Conservation (phyloP, 2,329 filamentous ascomycete genomes). For the Orbilia brochopaga region DNA sequence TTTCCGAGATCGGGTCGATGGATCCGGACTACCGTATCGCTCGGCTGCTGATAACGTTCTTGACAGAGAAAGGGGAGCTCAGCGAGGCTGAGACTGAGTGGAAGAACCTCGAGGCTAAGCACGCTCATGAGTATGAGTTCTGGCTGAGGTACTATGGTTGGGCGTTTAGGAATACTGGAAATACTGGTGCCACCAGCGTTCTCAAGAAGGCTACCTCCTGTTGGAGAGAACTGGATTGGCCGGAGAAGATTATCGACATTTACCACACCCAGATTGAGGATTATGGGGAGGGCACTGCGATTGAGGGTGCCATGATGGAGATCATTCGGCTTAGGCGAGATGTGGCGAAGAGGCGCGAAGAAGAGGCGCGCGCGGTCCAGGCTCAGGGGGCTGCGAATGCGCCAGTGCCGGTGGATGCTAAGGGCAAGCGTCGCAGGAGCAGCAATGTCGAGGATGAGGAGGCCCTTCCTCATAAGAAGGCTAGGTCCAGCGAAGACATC, state of each 20-base stretch:
- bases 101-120: constrained; percentile 71
- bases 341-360: constrained; percentile 54
- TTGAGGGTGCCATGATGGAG: constrained; percentile 75
- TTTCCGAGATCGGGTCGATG: constrained; percentile 74
- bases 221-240: constrained; percentile 71
- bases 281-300: constrained; percentile 77
- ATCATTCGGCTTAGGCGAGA: constrained; percentile 71
- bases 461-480: constrained; percentile 70
- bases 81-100: constrained; percentile 79
- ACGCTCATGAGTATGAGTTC: constrained; percentile 84
- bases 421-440: constrained; percentile 53
- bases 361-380: constrained; percentile 56
- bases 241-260: constrained; percentile 75
- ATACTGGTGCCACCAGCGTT: constrained; percentile 69
- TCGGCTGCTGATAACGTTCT: constrained; percentile 87
- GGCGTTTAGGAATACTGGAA: constrained; percentile 74
- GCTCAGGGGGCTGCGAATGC: constrained; percentile 43
- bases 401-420: constrained; percentile 13
- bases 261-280: constrained; percentile 84
- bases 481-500: constrained; percentile 61
- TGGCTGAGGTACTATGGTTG: constrained; percentile 92
- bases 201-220: constrained; percentile 72
- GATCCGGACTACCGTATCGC: constrained; percentile 87
- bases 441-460: constrained; percentile 62
- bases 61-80: constrained; percentile 79